Conservation (phyloP, 1,284 basidiomycete genomes). For the Cryptococcus neoformans region DNA sequence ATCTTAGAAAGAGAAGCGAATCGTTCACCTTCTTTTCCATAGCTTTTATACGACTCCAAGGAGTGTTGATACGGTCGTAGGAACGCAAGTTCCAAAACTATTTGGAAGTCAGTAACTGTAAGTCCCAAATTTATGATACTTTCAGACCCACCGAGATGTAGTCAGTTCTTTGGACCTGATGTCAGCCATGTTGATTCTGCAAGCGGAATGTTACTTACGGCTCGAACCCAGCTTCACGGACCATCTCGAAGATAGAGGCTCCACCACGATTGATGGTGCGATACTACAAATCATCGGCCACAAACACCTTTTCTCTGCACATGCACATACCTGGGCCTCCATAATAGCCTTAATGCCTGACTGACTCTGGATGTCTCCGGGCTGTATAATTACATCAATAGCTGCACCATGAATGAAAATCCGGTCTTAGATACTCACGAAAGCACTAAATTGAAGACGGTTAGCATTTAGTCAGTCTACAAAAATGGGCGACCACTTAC, state of each 20-base stretch:
- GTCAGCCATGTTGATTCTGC: neutral
- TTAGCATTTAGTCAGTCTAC: neutral
- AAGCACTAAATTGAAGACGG: slow-evolving; percentile 22
- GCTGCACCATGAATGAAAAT: neutral
- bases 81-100: slow-evolving; percentile 84
- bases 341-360: slow-evolving; percentile 60
- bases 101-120: slow-evolving; percentile 1
- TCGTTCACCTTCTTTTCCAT: slow-evolving; percentile 59
- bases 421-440: slow-evolving; percentile 24
- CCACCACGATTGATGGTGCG: slow-evolving; percentile 84
- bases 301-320: neutral
- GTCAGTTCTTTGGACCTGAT: slow-evolving; percentile 13
- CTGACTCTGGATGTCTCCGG: slow-evolving; percentile 74
- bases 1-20: neutral
- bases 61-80: slow-evolving; percentile 89
- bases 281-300: slow-evolving; percentile 35
- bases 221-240: slow-evolving; percentile 73
- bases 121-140: neutral
- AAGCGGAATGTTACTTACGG: slow-evolving; percentile 54
- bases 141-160: slow-evolving; percentile 54
- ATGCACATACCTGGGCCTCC: slow-evolving; percentile 28
- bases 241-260: slow-evolving; percentile 76
- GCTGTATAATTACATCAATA: slow-evolving; percentile 32
- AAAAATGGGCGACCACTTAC: slow-evolving; percentile 13
- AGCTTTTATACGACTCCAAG: slow-evolving; percentile 57